These are phyloP conservation scores for Zymoseptoria tritici DNA, from an alignment of 2,329 filamentous ascomycete genomes.

Conservation along the genomic window DNA sequence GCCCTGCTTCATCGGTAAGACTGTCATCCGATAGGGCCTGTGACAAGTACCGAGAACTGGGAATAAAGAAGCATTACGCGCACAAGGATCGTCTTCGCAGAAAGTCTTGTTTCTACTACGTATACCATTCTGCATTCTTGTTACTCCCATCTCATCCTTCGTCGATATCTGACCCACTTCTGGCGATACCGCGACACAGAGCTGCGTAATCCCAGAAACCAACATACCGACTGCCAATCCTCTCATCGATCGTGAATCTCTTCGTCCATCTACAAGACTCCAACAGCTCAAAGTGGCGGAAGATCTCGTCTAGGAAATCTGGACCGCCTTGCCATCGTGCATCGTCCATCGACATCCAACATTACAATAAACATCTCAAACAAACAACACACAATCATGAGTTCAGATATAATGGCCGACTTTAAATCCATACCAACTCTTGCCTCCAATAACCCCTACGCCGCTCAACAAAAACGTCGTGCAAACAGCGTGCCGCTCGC, in stretches of 20 bases:
- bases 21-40: neutral
- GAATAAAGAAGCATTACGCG: neutral
- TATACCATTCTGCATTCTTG: neutral
- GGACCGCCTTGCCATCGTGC: neutral
- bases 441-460: neutral
- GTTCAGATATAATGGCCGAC: neutral
- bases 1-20: neutral
- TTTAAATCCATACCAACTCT: neutral
- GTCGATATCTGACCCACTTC: neutral
- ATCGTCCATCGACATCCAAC: neutral
- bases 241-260: neutral
- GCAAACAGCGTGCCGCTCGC: neutral
- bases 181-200: neutral
- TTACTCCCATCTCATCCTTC: neutral
- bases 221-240: neutral
- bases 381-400: neutral
- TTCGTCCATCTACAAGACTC: neutral
- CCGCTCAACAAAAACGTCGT: neutral
- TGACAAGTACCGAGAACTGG: neutral
- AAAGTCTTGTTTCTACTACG: neutral
- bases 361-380: neutral
- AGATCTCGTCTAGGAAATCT: neutral
- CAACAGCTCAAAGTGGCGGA: neutral
- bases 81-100: neutral
- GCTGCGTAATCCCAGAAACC: neutral